These are phyloP conservation scores for Thymus quinquecostatus DNA, from an alignment of 257 asterid species.

Conservation along the genomic window DNA sequence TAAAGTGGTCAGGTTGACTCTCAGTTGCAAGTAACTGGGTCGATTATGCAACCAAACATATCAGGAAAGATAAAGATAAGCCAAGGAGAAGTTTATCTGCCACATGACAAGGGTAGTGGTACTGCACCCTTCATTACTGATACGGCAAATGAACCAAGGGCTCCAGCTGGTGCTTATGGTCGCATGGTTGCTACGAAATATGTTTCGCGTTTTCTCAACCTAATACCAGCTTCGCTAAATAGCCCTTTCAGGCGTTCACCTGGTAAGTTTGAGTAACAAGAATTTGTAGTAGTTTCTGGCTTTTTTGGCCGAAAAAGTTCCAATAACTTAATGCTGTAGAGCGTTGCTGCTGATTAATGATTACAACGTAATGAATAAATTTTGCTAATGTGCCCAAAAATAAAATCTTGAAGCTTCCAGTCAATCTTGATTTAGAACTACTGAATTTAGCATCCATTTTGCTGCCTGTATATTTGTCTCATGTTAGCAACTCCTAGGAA, in stretches of 20 bases:
- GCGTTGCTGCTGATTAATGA: conserved; percentile 16
- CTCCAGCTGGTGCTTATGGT: conserved; percentile 72
- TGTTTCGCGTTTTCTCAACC: conserved; percentile 86
- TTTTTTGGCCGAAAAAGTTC: conserved; percentile 1
- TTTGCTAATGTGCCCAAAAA: neutral
- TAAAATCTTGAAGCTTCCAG: too few species aligned
- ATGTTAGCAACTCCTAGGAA: too few species aligned
- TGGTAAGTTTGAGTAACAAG: conserved; percentile 54
- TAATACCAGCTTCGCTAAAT: conserved; percentile 75
- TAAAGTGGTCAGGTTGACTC: conserved; percentile 97
- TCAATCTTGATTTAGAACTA: too few species aligned
- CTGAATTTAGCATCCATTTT: too few species aligned
- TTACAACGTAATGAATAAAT: neutral
- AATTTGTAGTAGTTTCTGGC: conserved; percentile 15
- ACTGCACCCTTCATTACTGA: conserved; percentile 71
- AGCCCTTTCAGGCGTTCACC: conserved; percentile 64
- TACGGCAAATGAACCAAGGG: conserved; percentile 50
- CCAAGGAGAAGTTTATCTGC: conserved; percentile 96
- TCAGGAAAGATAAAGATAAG: conserved; percentile 94
- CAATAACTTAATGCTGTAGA: neutral
- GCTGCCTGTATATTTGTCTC: too few species aligned
- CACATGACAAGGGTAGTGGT: conserved; percentile 97
- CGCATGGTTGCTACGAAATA: conserved; percentile 90
- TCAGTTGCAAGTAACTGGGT: conserved; percentile 89
- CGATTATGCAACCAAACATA: conserved; percentile 94